Evolutionary conservation across 2,329 filamentous ascomycete genomes (phyloP).

Genomic region (Alternaria sp.): DNA sequence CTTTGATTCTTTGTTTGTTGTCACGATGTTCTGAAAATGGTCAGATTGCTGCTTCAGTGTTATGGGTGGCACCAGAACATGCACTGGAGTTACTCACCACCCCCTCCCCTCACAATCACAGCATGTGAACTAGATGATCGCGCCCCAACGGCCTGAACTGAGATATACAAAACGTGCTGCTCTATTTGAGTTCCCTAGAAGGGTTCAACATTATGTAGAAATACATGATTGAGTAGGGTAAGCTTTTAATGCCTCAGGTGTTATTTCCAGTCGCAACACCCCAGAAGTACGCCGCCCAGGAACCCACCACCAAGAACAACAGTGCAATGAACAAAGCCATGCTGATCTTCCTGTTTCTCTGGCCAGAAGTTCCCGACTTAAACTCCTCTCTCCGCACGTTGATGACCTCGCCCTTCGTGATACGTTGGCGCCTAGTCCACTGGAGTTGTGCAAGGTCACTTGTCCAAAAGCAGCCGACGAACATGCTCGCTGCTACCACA

Average conservation of each 20-base stretch:
- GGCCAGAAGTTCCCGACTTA: conserved; percentile 40
- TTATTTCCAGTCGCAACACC: conserved; percentile 64
- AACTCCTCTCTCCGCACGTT: conserved; percentile 55
- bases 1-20: too few relatives aligned
- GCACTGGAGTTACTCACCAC: too few relatives aligned
- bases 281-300: conserved; percentile 68
- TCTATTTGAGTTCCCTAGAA: too few relatives aligned
- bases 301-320: conserved; percentile 60
- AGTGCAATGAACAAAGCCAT: conserved; percentile 56
- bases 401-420: conserved; percentile 57
- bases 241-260: background rate
- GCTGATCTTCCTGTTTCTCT: conserved; percentile 53
- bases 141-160: background rate
- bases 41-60: too few relatives aligned
- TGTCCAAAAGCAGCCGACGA: conserved; percentile 52
- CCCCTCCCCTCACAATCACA: too few relatives aligned
- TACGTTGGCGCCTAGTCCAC: conserved; percentile 66
- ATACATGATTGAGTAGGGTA: background rate
- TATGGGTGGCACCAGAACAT: too few relatives aligned
- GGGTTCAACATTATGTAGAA: too few relatives aligned
- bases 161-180: too few relatives aligned
- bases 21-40: too few relatives aligned
- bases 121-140: too few relatives aligned
- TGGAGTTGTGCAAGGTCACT: conserved; percentile 62
- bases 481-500: conserved; percentile 54